phyloP scores from a whole-genome alignment of 2,329 filamentous ascomycete species.

The Aspergillus arachidicola region DNA sequence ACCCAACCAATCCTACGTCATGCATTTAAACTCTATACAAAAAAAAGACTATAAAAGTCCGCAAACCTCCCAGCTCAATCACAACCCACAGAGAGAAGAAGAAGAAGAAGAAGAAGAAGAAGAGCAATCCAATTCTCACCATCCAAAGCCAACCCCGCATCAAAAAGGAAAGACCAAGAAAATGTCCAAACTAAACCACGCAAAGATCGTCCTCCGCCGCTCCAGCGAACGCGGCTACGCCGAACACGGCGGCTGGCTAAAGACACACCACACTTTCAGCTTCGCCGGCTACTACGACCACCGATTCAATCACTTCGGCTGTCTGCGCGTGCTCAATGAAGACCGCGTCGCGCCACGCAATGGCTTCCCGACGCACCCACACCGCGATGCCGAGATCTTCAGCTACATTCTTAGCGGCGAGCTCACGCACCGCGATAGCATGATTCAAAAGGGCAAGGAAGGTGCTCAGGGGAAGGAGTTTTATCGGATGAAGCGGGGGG shows the following conservation, averaged over 20 bases:
- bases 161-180: too few relatives aligned
- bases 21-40: neutral
- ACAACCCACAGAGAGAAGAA: neutral
- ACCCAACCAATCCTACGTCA: neutral
- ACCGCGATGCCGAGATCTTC: slow-evolving; percentile 89
- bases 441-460: slow-evolving; percentile 71
- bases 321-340: slow-evolving; percentile 84
- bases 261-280: slow-evolving; percentile 83
- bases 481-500: slow-evolving; percentile 72
- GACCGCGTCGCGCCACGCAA: slow-evolving; percentile 74
- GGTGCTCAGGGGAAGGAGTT: slow-evolving; percentile 64
- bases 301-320: slow-evolving; percentile 68
- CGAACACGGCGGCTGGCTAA: slow-evolving; percentile 85
- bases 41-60: neutral
- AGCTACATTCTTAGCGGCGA: slow-evolving; percentile 83
- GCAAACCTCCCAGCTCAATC: neutral
- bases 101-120: neutral
- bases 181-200: slow-evolving; percentile 68
- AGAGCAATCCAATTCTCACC: too few relatives aligned
- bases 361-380: slow-evolving; percentile 83
- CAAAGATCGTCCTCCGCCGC: slow-evolving; percentile 73
- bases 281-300: slow-evolving; percentile 75
- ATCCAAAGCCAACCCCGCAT: too few relatives aligned
- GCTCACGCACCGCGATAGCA: slow-evolving; percentile 83
- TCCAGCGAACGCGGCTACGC: slow-evolving; percentile 73